Percentiles rank a stretch among this genome's conserved stretches.
Conservation (phyloP, 257 asterid species). For the Nicotiana attenuata region DNA sequence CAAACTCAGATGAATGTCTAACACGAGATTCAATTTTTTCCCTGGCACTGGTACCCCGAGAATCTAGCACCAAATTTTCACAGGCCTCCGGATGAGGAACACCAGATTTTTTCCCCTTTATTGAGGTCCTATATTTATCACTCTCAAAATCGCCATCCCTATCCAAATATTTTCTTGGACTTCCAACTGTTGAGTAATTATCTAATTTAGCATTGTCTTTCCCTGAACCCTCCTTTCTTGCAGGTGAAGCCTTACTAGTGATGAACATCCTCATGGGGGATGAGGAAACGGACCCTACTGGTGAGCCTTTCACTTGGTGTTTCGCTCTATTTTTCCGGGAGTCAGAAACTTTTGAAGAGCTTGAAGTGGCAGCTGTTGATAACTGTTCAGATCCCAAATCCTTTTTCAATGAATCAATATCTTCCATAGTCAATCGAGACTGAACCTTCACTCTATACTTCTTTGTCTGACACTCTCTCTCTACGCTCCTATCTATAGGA, state of each 20-base stretch:
- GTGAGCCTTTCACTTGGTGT: conserved; percentile 60
- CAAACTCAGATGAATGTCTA: conserved; percentile 14
- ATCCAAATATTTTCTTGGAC: conserved; percentile 29
- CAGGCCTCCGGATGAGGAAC: conserved; percentile 13
- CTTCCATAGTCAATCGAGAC: conserved; percentile 44
- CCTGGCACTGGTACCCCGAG: conserved; percentile 14
- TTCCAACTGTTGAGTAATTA: conserved; percentile 23
- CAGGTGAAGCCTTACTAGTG: conserved; percentile 32
- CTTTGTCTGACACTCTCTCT: conserved; percentile 38
- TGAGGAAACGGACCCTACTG: conserved; percentile 86
- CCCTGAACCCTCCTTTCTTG: conserved; percentile 25
- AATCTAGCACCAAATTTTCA: conserved; percentile 15
- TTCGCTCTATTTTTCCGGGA: conserved; percentile 53
- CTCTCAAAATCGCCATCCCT: conserved; percentile 31
- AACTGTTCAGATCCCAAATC: conserved; percentile 63
- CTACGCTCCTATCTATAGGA: conserved; percentile 21
- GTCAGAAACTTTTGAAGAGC: conserved; percentile 87
- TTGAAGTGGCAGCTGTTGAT: conserved; percentile 75
- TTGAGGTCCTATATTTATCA: conserved; percentile 19
- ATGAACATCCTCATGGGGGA: conserved; percentile 61
- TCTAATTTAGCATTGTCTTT: conserved; percentile 30
- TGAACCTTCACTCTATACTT: conserved; percentile 28
- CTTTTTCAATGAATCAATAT: conserved; percentile 52
- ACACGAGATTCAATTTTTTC: conserved; percentile 10
- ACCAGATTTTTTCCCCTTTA: conserved; percentile 30